Evolutionary conservation across 257 asterid species (phyloP), one percentile per base, ranked within the genome.

Genomic region (Gentiana straminea): DNA sequence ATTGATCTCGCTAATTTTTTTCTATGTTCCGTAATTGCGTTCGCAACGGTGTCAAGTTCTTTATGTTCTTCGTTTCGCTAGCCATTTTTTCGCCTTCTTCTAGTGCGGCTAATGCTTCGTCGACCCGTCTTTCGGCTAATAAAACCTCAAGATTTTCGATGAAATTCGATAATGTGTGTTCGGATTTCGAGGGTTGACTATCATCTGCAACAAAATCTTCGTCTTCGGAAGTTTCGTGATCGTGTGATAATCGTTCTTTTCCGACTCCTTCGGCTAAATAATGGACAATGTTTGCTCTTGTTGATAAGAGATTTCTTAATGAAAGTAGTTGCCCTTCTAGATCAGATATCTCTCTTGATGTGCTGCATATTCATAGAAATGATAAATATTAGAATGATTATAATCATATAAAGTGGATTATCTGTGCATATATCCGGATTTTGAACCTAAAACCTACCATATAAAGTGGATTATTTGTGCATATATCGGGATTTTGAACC

Each of bases 301-400:
- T 70, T 0, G 92, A 79, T 5, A 91, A 68, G 51, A 79, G 93
- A 54, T 84, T 87, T 67, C 81, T 87, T 52, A 91, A 70, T 53
- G 95, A 73, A 1, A 81, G 84, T 4, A 91, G 95, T 79, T 91
- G 93, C 52, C 96, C 98, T 77, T 87, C 98, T 4, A 91, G 95
- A 70, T 87, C 84, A 52, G 92, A 86, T 7, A 91, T 91, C 64
- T 87, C 98, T 70, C 81, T 84, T 43, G 96, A 82, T 35, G 96
- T 87, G 62, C 98, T 91, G 94, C 67, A 72, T 4, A 61, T 48
- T 54, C 10, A 65, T 24, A 24, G 24, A 24, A 24, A 24, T 24
- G 24, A 24, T 24, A 24, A 24, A 24, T 24, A 0, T 24, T 24
- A 24, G 24, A 24, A 24, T 24, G 0, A 24, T 24, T 24, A 24